These are phyloP conservation scores for Apiotrichum brassicae DNA, from an alignment of 1,284 basidiomycete species.

Conservation along the genomic window DNA sequence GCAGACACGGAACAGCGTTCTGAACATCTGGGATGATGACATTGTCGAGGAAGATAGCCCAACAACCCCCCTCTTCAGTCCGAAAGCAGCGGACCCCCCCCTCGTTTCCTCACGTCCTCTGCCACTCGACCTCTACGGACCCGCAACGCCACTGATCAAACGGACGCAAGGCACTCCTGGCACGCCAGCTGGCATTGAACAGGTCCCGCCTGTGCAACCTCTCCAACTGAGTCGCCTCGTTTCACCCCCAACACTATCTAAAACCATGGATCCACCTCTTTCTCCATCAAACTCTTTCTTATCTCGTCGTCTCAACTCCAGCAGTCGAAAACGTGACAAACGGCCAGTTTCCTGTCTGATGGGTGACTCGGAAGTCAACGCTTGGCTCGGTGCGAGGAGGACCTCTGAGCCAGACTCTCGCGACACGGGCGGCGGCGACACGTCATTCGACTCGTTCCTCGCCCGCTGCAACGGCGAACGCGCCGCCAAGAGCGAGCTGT, in stretches of 20 bases:
- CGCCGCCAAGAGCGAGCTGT: slow-evolving; percentile 6
- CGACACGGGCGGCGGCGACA: background rate
- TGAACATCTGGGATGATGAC: slow-evolving; percentile 28
- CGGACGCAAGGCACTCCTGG: background rate
- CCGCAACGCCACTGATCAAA: background rate
- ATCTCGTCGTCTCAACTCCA: slow-evolving; percentile 5
- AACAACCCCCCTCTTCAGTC: slow-evolving; percentile 19
- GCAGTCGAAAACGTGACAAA: background rate
- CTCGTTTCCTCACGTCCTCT: background rate
- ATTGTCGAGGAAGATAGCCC: slow-evolving; percentile 19
- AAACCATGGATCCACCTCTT: background rate
- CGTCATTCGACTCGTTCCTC: slow-evolving; percentile 6
- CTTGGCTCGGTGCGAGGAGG: background rate
- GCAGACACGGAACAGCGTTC: slow-evolving; percentile 14
- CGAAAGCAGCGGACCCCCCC: background rate
- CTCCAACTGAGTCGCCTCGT: slow-evolving; percentile 6
- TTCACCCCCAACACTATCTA: background rate
- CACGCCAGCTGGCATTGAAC: background rate
- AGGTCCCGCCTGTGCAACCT: slow-evolving; percentile 6
- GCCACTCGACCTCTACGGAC: background rate
- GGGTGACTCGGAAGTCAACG: background rate
- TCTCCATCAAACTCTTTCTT: slow-evolving; percentile 16
- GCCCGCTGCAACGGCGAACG: slow-evolving; percentile 8
- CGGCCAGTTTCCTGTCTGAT: background rate
- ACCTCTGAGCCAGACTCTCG: slow-evolving; percentile 8